Percentiles rank a stretch among this genome's conserved stretches.
Conservation (phyloP, 176 grass and related monocot species). For the Oryza meyeriana region DNA sequence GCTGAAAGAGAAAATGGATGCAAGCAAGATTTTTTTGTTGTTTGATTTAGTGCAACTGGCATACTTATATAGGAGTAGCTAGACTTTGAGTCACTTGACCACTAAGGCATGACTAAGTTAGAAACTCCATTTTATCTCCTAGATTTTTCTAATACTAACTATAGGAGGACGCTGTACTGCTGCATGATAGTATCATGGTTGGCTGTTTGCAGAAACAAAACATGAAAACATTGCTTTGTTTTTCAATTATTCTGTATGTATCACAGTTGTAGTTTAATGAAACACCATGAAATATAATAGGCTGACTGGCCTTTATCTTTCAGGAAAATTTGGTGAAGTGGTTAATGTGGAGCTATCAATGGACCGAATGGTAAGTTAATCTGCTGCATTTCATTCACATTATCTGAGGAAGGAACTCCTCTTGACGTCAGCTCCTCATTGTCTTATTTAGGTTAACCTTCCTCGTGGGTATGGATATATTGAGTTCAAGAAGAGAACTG, state of each 20-base stretch:
- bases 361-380: slow-evolving; percentile 74
- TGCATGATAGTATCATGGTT: neutral
- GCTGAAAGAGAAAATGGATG: too few relatives aligned
- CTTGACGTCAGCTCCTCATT: neutral
- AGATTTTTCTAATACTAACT: too few relatives aligned
- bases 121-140: too few relatives aligned
- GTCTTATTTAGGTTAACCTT: slow-evolving; percentile 86
- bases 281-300: neutral
- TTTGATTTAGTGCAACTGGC: too few relatives aligned
- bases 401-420: neutral
- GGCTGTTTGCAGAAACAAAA: slow-evolving; percentile 6
- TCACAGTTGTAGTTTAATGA: neutral
- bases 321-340: slow-evolving; percentile 84
- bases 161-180: too few relatives aligned
- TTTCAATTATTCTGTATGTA: neutral
- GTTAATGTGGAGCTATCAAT: slow-evolving; percentile 94
- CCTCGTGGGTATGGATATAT: slow-evolving; percentile 98
- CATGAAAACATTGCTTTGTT: neutral
- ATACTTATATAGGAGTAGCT: too few relatives aligned
- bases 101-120: too few relatives aligned
- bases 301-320: slow-evolving; percentile 29
- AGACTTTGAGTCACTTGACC: too few relatives aligned
- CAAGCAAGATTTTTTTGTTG: too few relatives aligned
- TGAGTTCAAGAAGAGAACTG: slow-evolving; percentile 90
- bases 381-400: neutral